Evolutionary conservation across 1,284 basidiomycete species (phyloP).

Genomic region (Neonothopanus nambi): DNA sequence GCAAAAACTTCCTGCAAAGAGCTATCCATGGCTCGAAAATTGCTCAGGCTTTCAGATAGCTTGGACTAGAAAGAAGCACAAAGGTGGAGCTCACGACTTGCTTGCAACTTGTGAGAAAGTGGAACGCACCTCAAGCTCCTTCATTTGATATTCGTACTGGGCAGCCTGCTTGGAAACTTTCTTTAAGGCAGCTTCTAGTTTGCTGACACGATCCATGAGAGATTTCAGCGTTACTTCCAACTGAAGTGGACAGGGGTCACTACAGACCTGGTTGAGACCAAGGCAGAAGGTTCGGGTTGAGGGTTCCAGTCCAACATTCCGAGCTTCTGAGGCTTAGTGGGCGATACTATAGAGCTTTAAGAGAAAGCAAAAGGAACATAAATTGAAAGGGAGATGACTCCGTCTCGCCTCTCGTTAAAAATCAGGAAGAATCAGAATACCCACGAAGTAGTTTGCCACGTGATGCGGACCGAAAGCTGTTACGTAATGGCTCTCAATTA

Average conservation of each 20-base stretch:
- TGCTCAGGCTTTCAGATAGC: constrained; percentile 66
- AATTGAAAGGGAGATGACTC: constrained; percentile 7
- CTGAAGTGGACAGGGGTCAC: not conserved
- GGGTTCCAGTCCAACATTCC: not conserved
- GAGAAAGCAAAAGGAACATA: not conserved
- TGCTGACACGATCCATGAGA: constrained; percentile 25
- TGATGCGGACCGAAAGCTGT: no score
- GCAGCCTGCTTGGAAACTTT: constrained; percentile 51
- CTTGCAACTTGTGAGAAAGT: not conserved
- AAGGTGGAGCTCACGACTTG: constrained; percentile 2
- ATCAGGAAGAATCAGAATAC: no score
- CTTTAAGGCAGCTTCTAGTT: constrained; percentile 47
- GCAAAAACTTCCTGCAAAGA: constrained; percentile 61
- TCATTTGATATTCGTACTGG: constrained; percentile 63
- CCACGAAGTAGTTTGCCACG: no score
- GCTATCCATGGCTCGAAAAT: constrained; percentile 69
- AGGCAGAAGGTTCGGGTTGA: not conserved
- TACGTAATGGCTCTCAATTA: no score
- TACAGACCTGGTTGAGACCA: not conserved
- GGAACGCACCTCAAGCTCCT: constrained; percentile 59
- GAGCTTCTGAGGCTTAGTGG: not conserved
- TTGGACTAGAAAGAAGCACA: constrained; percentile 42
- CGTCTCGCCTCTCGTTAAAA: no score
- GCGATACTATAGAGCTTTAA: not conserved
- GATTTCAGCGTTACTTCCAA: not conserved